These are phyloP conservation scores for Fusarium keratoplasticum DNA, from an alignment of 2,329 filamentous ascomycete species.

Conservation along the genomic window DNA sequence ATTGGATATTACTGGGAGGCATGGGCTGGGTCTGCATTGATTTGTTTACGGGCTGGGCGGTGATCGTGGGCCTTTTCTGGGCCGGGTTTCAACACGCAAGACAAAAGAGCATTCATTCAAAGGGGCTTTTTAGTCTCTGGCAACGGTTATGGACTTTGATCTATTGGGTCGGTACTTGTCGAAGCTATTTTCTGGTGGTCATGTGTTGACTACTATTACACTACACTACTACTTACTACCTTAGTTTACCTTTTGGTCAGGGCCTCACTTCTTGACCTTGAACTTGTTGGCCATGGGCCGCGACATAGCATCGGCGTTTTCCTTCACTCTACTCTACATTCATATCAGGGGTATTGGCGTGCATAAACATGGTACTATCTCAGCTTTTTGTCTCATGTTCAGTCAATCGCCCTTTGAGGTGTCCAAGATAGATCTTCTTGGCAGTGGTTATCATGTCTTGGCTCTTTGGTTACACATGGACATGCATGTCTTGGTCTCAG, in stretches of 20 bases:
- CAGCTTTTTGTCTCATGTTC: not conserved
- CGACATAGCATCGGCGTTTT: constrained; percentile 46
- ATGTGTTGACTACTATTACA: not conserved
- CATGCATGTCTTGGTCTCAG: constrained; percentile 7
- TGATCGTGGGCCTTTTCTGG: constrained; percentile 32
- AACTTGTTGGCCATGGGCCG: constrained; percentile 16
- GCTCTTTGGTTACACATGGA: not conserved
- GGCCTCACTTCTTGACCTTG: constrained; percentile 13
- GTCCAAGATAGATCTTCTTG: not conserved
- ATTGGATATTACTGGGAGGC: constrained; percentile 1
- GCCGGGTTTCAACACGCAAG: constrained; percentile 22
- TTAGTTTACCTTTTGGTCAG: not conserved
- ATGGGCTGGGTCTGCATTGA: constrained; percentile 27
- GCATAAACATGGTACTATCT: constrained; percentile 16
- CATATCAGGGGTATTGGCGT: not conserved
- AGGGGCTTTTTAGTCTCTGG: not conserved
- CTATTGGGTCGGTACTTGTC: constrained; percentile 13
- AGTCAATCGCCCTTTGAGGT: not conserved
- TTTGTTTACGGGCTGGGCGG: constrained; percentile 16
- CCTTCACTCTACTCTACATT: constrained; percentile 1
- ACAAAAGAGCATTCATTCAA: constrained; percentile 18
- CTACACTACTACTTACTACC: not conserved
- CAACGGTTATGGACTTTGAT: not conserved
- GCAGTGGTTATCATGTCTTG: constrained; percentile 7
- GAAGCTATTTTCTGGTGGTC: constrained; percentile 7